phyloP scores from a whole-genome alignment of 208 protist species.

The Trypanosoma grayi region DNA sequence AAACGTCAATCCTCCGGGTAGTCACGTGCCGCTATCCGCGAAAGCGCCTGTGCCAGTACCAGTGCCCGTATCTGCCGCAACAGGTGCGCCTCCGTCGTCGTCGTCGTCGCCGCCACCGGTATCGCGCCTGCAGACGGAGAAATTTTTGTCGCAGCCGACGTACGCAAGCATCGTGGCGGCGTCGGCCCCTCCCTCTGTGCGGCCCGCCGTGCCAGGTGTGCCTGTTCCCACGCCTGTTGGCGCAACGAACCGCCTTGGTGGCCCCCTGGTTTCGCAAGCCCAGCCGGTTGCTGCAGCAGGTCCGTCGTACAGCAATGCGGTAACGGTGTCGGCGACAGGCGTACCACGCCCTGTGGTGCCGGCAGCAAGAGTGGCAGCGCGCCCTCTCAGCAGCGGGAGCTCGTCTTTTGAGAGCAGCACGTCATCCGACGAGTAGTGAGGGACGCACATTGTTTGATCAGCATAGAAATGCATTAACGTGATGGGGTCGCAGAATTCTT shows the following conservation, averaged over 20 bases:
- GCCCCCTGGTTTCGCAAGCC: background rate
- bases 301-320: slow-evolving; percentile 2
- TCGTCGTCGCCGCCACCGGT: background rate
- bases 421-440: background rate
- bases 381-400: background rate
- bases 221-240: background rate
- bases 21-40: background rate
- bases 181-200: no score
- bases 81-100: background rate
- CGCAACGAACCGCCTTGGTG: slow-evolving; percentile 1
- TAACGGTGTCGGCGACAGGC: background rate
- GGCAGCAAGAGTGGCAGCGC: background rate
- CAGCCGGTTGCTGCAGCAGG: background rate
- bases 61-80: background rate
- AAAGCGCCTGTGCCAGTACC: background rate
- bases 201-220: no score
- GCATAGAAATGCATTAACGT: no score
- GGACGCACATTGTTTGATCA: background rate
- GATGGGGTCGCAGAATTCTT: no score
- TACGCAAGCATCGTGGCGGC: no score
- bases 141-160: no score
- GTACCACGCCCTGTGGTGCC: no score
- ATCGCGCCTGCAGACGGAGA: background rate
- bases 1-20: background rate
- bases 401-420: slow-evolving; percentile 15